phyloP scores from a whole-genome alignment of 2,329 filamentous ascomycete genomes.

The Ceratocystis albifundus region DNA sequence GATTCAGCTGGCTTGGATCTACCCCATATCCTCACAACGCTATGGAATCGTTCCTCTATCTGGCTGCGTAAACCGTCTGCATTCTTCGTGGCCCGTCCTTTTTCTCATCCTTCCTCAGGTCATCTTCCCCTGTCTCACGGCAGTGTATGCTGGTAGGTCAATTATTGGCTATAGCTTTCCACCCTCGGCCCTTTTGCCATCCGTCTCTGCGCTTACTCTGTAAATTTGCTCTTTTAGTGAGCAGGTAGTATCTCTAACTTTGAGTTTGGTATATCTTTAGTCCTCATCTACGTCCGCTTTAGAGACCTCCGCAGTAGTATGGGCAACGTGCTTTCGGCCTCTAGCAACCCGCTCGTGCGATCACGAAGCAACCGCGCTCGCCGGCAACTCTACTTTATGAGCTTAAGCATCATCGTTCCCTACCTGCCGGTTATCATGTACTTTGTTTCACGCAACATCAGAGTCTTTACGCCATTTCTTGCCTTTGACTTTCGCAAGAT shows the following conservation, averaged over 20 bases:
- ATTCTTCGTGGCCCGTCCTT: constrained; percentile 38
- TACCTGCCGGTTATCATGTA: constrained; percentile 40
- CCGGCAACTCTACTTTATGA: constrained; percentile 45
- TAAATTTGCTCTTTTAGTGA: too few relatives aligned
- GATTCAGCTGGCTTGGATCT: constrained; percentile 39
- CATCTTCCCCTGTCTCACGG: constrained; percentile 35
- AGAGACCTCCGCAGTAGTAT: constrained; percentile 36
- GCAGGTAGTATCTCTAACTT: neutral
- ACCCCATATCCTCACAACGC: constrained; percentile 37
- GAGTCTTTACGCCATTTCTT: constrained; percentile 26
- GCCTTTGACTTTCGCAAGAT: constrained; percentile 36
- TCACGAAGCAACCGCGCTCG: constrained; percentile 34
- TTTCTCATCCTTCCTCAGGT: constrained; percentile 40
- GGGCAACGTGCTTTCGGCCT: constrained; percentile 30
- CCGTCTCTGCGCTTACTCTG: neutral
- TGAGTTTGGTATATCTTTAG: constrained; percentile 27
- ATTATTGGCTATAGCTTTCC: neutral
- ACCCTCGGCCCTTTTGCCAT: constrained; percentile 4
- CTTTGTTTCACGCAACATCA: constrained; percentile 35
- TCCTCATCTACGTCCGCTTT: constrained; percentile 39
- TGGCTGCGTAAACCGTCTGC: constrained; percentile 39
- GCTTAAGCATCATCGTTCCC: constrained; percentile 40
- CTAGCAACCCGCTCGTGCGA: constrained; percentile 19
- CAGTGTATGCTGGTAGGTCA: constrained; percentile 40
- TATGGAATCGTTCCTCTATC: constrained; percentile 40